Evolutionary conservation across 768 basidiomycete genomes (phyloP), one percentile per base, ranked within the genome.

Genomic region (Lentinula aciculospora): DNA sequence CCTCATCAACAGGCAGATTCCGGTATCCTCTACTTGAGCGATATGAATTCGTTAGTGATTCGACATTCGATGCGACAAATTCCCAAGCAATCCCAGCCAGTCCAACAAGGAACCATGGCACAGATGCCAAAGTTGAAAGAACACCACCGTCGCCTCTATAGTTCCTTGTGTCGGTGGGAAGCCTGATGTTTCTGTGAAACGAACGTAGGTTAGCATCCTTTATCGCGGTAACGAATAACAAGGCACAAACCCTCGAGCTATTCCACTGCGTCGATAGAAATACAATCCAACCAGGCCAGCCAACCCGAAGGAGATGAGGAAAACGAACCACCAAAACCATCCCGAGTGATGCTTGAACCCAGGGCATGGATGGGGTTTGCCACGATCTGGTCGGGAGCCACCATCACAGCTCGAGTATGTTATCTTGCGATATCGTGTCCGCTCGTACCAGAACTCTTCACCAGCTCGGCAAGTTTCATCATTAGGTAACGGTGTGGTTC

Each of bases 51-150:
- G 68, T 66, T 3, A 72, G 7, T 1, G 62, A 61, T 15, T 81
- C 82, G 45, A 81, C 61, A 53, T 69, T 74, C 21, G 81, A 82
- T 0, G 76, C 66, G 2, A 85, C 76, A 71, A 81, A 84, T 66
- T 87, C 88, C 72, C 81, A 86, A 2, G 83, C 89, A 58, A 92
- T 83, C 1, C 88, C 83, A 0, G 77, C 81, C 23, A 94, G 63
- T 21, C 94, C 95, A 42, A 97, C 64, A 50, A 96, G 67, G 77
- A 90, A 95, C 86, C 88, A 95, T 0, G 95, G 95, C 2, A 98
- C 81, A 9, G 90, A 92, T 1, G 91, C 92, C 40, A 97, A 66
- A 3, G 91, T 94, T 21, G 78, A 85, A 58, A 94, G 58, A 0
- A 76, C 59, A 15, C 81, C 78, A 0, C 84, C 78, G 4, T 80